These are phyloP conservation scores for Boletus subcaerulescens DNA, from an alignment of 768 basidiomycete genomes.

Conservation along the genomic window DNA sequence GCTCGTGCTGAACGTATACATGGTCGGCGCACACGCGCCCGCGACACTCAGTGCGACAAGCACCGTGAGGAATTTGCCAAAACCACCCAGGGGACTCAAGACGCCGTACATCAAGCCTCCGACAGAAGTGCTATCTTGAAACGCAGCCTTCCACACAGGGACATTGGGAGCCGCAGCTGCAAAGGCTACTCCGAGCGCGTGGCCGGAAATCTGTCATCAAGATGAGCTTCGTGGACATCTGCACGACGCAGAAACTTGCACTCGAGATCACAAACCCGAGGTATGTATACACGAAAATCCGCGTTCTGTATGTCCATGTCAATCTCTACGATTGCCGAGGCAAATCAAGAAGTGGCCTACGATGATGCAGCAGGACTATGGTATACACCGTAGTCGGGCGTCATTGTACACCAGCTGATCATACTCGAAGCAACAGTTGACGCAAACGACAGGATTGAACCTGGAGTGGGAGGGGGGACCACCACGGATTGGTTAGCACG, in stretches of 20 bases:
- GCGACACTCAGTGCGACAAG: slow-evolving; percentile 52
- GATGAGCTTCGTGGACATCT: not conserved
- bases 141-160: slow-evolving; percentile 39
- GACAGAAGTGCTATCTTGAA: slow-evolving; percentile 40
- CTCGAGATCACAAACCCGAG: slow-evolving; percentile 42
- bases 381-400: slow-evolving; percentile 49
- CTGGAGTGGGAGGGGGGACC: slow-evolving; percentile 33
- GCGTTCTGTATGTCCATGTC: slow-evolving; percentile 22
- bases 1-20: slow-evolving; percentile 53
- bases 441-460: slow-evolving; percentile 41
- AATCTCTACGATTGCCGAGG: not conserved
- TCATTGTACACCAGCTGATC: slow-evolving; percentile 43
- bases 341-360: slow-evolving; percentile 32
- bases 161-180: slow-evolving; percentile 39
- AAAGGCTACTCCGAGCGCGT: slow-evolving; percentile 46
- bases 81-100: slow-evolving; percentile 38
- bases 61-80: slow-evolving; percentile 47
- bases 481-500: slow-evolving; percentile 37
- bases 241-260: slow-evolving; percentile 26
- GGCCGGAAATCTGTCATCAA: slow-evolving; percentile 33
- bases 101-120: slow-evolving; percentile 44
- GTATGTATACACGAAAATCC: slow-evolving; percentile 46
- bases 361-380: slow-evolving; percentile 55
- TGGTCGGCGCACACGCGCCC: slow-evolving; percentile 55
- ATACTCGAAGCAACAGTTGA: slow-evolving; percentile 44